Evolutionary conservation across 768 basidiomycete genomes (phyloP).

Genomic region (Flagelloscypha sp.): DNA sequence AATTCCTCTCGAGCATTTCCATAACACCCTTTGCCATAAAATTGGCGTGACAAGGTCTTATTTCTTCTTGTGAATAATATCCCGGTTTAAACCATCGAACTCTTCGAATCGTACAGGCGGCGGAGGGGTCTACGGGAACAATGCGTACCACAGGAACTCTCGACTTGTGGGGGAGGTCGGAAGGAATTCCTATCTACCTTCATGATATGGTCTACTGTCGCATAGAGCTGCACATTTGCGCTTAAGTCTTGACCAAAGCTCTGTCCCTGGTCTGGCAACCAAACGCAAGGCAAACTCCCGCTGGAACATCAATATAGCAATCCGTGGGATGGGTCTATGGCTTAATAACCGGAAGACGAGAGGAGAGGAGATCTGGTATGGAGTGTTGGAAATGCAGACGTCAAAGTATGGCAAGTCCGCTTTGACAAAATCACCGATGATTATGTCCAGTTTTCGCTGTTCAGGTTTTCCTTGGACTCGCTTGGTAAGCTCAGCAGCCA

Average conservation of each 20-base stretch:
- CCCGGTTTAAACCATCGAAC: conserved; percentile 89
- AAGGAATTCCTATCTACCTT: conserved; percentile 97
- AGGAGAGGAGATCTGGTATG: conserved; percentile 97
- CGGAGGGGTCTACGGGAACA: conserved; percentile 87
- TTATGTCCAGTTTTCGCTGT: conserved; percentile 88
- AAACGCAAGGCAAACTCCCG: conserved; percentile 94
- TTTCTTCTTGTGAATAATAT: conserved; percentile 88
- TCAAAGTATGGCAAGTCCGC: conserved; percentile 98
- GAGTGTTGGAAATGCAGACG: conserved; percentile 98
- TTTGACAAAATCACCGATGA: conserved; percentile 97
- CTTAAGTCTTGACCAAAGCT: conserved; percentile 90
- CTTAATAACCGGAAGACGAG: conserved; percentile 96
- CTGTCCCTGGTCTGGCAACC: conserved; percentile 73
- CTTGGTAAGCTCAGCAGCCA: conserved; percentile 97
- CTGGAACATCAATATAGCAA: conserved; percentile 99
- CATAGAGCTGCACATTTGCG: conserved; percentile 95
- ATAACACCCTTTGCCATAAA: conserved; percentile 93
- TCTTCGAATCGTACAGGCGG: conserved; percentile 95
- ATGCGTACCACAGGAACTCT: conserved; percentile 88
- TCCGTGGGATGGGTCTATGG: conserved; percentile 88
- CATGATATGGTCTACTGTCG: conserved; percentile 94
- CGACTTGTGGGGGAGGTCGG: conserved; percentile 90
- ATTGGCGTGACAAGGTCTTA: conserved; percentile 80
- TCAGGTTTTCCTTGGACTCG: conserved; percentile 96
- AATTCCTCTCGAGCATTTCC: conserved; percentile 91